Base-by-base conservation (phyloP, 345 rosid species). In the Jatropha curcas region DNA sequence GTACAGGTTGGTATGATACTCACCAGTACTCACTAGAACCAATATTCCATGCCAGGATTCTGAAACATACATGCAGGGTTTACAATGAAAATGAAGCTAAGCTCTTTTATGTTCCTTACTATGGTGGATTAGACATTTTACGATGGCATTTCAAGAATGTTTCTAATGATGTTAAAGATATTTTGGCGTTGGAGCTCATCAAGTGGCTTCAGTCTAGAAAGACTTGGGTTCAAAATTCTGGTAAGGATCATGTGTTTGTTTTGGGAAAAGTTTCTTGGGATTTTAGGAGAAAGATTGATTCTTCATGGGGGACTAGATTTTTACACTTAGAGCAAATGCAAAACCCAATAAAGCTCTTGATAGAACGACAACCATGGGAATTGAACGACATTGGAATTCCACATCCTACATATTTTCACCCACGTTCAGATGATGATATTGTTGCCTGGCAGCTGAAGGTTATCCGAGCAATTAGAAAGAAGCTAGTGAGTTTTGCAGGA, bases 121-220 rank as follows among this genome's bases (percentile, higher is more conserved):
- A 85, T 61, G 97, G 95, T 0, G 95, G 98, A 35, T 62, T 94
- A 0, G 97, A 92, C 82, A 84, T 94, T 72, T 70, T 92, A 71
- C 80, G 97, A 77, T 94, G 97, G 97, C 97, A 94, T 78, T 92
- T 94, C 86, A 92, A 80, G 78, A 94, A 90, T 64, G 94, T 90
- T 20, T 84, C 96, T 10, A 74, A 66, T 28, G 96, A 90, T 63
- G 88, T 88, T 28, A 92, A 90, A 62, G 94, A 92, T 70, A 70
- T 72, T 11, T 70, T 90, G 75, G 71, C 80, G 0, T 16, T 84
- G 9, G 97, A 94, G 57, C 82, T 90, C 27, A 61, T 92, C 25
- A 88, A 85, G 67, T 94, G 98, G 97, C 90, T 94, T 3, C 84
- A 79, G 46, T 77, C 88, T 30, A 86, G 71, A 37, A 74, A 76